Evolutionary conservation across 2,329 filamentous ascomycete species (phyloP).

Genomic region (Nemania sp.): DNA sequence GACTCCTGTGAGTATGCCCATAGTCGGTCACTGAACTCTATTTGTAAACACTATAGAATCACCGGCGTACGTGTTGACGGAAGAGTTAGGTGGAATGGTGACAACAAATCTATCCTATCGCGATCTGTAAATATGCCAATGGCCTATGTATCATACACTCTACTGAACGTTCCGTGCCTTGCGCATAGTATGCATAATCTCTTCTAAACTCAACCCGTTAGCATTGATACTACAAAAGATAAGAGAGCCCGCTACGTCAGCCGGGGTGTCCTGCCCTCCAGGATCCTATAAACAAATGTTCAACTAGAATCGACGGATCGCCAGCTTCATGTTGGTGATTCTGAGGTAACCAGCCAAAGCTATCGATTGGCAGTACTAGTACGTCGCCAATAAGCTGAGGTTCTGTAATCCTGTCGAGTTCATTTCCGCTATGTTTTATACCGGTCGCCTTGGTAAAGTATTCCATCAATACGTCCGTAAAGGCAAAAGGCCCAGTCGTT

Average conservation of each 20-base stretch:
- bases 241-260: not conserved
- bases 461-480: slow-evolving; percentile 41
- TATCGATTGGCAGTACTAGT: slow-evolving; percentile 40
- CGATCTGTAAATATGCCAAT: too few relatives aligned
- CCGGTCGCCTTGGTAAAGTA: slow-evolving; percentile 37
- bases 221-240: too few relatives aligned
- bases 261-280: slow-evolving; percentile 29
- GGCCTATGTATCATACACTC: too few relatives aligned
- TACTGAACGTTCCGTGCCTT: too few relatives aligned
- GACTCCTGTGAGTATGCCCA: too few relatives aligned
- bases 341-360: slow-evolving; percentile 31
- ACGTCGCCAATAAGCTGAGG: slow-evolving; percentile 42
- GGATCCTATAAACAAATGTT: slow-evolving; percentile 33
- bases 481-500: slow-evolving; percentile 40
- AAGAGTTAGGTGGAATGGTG: too few relatives aligned
- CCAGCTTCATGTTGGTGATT: slow-evolving; percentile 19
- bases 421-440: slow-evolving; percentile 37
- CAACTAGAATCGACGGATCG: slow-evolving; percentile 26
- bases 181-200: not conserved
- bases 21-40: too few relatives aligned
- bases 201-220: too few relatives aligned
- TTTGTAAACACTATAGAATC: too few relatives aligned
- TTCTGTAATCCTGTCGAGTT: slow-evolving; percentile 37
- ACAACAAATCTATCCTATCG: too few relatives aligned
- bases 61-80: too few relatives aligned